Evolutionary conservation across 2,329 filamentous ascomycete genomes (phyloP).

Genomic region (Didymella lethalis): DNA sequence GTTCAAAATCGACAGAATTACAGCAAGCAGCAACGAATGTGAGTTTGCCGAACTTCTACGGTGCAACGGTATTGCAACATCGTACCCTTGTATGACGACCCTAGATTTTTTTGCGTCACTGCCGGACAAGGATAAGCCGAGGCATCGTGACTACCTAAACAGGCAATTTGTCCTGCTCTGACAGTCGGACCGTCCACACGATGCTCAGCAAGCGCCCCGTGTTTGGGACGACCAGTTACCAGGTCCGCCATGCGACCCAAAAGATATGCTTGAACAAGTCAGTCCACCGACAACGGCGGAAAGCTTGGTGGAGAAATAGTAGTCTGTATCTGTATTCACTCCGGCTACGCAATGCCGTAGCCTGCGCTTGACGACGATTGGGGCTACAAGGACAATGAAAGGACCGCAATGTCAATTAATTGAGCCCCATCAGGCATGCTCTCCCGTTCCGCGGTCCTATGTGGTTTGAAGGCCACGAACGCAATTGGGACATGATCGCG

Average conservation of each 20-base stretch:
- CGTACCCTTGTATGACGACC: conserved; percentile 26
- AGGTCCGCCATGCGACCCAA: conserved; percentile 5
- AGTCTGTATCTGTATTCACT: background rate
- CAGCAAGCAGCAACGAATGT: background rate
- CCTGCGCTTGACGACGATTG: background rate
- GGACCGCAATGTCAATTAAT: background rate
- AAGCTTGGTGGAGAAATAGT: conserved; percentile 10
- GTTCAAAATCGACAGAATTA: background rate
- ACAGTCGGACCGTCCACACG: conserved; percentile 1
- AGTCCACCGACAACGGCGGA: conserved; percentile 3
- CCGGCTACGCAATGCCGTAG: background rate
- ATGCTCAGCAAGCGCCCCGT: conserved; percentile 1
- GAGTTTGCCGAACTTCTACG: conserved; percentile 2
- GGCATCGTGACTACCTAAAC: conserved; percentile 2
- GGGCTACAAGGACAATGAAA: background rate
- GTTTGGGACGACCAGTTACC: conserved; percentile 5
- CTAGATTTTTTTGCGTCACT: conserved; percentile 12
- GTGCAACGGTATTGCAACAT: conserved; percentile 23
- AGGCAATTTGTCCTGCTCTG: conserved; percentile 14
- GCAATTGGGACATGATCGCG: background rate
- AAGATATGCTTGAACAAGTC: background rate
- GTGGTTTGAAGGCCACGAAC: background rate
- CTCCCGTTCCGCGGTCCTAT: background rate
- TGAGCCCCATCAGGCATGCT: background rate
- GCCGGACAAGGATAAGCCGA: conserved; percentile 1